Percentiles rank a stretch among this genome's conserved stretches.
Conservation (phyloP, 2,329 filamentous ascomycete genomes). For the Leptosphaerulina australis region DNA sequence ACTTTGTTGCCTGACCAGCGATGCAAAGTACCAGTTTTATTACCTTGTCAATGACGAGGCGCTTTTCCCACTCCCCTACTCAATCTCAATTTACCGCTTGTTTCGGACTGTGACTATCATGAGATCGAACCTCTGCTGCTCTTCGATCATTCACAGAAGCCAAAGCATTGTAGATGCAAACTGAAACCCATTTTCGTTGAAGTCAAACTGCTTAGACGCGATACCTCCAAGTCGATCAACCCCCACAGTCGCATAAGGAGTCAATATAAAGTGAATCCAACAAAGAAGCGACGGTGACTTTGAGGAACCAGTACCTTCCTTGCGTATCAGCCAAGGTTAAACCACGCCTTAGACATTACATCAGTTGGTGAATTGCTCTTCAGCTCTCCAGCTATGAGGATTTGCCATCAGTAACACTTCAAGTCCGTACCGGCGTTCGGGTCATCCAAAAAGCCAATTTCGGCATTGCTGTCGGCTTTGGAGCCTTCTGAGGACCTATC, state of each 20-base stretch:
- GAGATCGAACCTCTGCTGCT: too few relatives aligned
- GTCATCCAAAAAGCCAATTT: conserved; percentile 12
- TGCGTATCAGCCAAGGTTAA: conserved; percentile 53
- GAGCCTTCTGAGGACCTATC: conserved; percentile 22
- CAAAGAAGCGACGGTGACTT: conserved; percentile 47
- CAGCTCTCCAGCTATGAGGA: conserved; percentile 56
- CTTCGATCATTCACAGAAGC: too few relatives aligned
- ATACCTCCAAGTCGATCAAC: conserved; percentile 56
- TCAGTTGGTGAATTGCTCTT: conserved; percentile 54
- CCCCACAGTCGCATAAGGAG: conserved; percentile 55
- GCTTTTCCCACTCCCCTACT: too few relatives aligned
- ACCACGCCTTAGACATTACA: conserved; percentile 38
- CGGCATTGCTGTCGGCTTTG: conserved; percentile 25
- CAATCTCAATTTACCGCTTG: too few relatives aligned
- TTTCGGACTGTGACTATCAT: too few relatives aligned
- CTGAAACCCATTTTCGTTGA: too few relatives aligned
- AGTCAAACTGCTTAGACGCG: too few relatives aligned
- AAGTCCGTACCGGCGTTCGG: not conserved
- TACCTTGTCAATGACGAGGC: too few relatives aligned
- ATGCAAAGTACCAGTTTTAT: too few relatives aligned
- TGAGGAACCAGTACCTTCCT: conserved; percentile 51
- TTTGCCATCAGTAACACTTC: conserved; percentile 48
- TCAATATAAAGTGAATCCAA: conserved; percentile 58
- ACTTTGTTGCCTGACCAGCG: too few relatives aligned
- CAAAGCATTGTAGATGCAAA: too few relatives aligned